phyloP scores from a whole-genome alignment of 805 yeast species.

The Yarrowia keelungensis region DNA sequence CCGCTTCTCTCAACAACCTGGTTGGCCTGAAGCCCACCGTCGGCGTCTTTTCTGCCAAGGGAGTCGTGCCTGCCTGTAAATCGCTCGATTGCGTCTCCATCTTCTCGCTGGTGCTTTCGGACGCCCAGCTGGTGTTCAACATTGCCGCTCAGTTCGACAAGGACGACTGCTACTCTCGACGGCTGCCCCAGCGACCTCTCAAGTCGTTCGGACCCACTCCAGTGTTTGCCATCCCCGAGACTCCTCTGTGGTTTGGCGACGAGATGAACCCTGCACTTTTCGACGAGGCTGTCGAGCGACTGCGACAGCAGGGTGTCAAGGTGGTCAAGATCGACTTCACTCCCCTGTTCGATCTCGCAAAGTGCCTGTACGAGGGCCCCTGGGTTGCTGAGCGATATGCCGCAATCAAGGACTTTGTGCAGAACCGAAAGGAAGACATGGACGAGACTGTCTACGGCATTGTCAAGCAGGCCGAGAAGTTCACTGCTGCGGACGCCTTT shows the following conservation, averaged over 20 bases:
- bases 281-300: constrained; percentile 62
- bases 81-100: constrained; percentile 92
- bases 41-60: constrained; percentile 83
- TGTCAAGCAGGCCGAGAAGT: constrained; percentile 77
- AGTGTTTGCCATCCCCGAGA: constrained; percentile 76
- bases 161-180: constrained; percentile 81
- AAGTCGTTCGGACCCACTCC: constrained; percentile 65
- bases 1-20: constrained; percentile 91
- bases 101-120: constrained; percentile 76
- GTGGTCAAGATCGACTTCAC: constrained; percentile 72
- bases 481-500: constrained; percentile 83
- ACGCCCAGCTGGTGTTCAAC: constrained; percentile 80
- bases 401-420: constrained; percentile 73
- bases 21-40: constrained; percentile 92
- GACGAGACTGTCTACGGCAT: constrained; percentile 85
- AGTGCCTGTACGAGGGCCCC: constrained; percentile 93
- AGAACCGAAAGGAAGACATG: constrained; percentile 74
- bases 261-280: constrained; percentile 74
- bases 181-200: constrained; percentile 70
- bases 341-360: constrained; percentile 80
- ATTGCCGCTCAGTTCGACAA: constrained; percentile 76
- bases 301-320: constrained; percentile 63
- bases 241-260: constrained; percentile 82
- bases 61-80: constrained; percentile 98
- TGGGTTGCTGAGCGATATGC: constrained; percentile 97